phyloP scores from a whole-genome alignment of 179 eudicot species.

The Camellia oleifera region DNA sequence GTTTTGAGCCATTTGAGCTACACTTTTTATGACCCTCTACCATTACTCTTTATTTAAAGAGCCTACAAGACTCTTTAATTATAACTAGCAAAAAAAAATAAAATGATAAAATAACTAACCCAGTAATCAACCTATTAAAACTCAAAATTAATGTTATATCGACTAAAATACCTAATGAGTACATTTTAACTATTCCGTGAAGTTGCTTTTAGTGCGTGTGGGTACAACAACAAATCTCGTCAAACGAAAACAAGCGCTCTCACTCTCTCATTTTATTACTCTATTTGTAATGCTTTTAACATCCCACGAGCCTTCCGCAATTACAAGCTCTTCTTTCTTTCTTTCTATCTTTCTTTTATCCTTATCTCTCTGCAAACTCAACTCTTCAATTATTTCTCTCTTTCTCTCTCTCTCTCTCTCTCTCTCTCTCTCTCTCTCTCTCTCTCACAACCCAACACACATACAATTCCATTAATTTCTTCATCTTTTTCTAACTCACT shows the following conservation, averaged over 20 bases:
- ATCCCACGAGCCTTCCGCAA: constrained; percentile 19
- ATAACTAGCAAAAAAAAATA: too few species aligned
- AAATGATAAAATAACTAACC: too few species aligned
- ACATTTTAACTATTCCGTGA: too few species aligned
- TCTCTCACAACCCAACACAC: background rate
- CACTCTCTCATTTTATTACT: constrained; percentile 7
- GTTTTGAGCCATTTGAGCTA: too few species aligned
- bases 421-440: constrained; percentile 3
- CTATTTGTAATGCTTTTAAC: constrained; percentile 14
- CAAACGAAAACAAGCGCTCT: background rate
- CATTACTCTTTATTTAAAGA: too few species aligned
- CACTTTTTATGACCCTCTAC: too few species aligned
- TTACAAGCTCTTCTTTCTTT: background rate
- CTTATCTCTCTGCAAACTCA: constrained; percentile 11
- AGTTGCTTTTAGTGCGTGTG: background rate
- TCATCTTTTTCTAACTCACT: background rate
- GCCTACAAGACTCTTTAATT: too few species aligned
- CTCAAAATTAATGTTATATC: too few species aligned
- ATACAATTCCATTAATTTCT: background rate
- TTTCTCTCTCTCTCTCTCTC: constrained; percentile 8
- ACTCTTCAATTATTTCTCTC: constrained; percentile 17
- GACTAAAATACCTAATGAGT: too few species aligned
- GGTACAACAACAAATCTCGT: background rate
- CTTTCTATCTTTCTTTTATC: background rate
- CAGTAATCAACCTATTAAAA: too few species aligned